phyloP scores from a whole-genome alignment of 495 filamentous ascomycete genomes.

The Collariella sp. region DNA sequence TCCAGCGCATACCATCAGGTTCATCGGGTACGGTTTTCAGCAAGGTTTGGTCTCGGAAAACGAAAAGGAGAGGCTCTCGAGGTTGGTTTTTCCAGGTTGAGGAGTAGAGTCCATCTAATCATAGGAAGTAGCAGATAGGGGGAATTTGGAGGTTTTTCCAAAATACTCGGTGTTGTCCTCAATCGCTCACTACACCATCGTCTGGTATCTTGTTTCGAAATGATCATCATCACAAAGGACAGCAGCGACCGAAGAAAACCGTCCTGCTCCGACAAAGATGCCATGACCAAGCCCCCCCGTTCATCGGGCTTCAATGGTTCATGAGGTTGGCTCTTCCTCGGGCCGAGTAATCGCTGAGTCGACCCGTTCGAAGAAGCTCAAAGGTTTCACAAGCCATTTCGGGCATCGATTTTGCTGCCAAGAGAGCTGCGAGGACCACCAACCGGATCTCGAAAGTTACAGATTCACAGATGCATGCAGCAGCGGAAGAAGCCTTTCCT shows the following conservation, averaged over 20 bases:
- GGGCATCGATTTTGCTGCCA: not conserved
- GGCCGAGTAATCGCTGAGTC: not conserved
- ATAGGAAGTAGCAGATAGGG: constrained; percentile 1
- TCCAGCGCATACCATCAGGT: not conserved
- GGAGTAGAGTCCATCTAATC: not conserved
- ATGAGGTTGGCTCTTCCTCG: not conserved
- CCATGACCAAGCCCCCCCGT: too few relatives aligned
- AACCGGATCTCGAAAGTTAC: not conserved
- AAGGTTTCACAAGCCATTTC: not conserved
- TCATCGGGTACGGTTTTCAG: not conserved
- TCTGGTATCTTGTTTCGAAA: not conserved
- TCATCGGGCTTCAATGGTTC: too few relatives aligned
- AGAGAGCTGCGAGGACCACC: not conserved
- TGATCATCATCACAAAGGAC: not conserved
- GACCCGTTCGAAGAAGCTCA: not conserved
- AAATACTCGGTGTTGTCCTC: not conserved
- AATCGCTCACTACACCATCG: not conserved
- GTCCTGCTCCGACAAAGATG: not conserved
- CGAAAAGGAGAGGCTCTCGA: not conserved
- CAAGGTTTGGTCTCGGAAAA: not conserved
- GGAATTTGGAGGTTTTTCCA: not conserved
- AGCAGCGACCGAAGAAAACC: not conserved
- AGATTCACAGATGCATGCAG: not conserved
- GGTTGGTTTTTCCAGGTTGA: not conserved
- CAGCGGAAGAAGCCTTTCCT: not conserved